Percentiles rank a stretch among this genome's conserved stretches.
phyloP scores from a whole-genome alignment of 441 rosid genomes.

The Brassica hybrid region DNA sequence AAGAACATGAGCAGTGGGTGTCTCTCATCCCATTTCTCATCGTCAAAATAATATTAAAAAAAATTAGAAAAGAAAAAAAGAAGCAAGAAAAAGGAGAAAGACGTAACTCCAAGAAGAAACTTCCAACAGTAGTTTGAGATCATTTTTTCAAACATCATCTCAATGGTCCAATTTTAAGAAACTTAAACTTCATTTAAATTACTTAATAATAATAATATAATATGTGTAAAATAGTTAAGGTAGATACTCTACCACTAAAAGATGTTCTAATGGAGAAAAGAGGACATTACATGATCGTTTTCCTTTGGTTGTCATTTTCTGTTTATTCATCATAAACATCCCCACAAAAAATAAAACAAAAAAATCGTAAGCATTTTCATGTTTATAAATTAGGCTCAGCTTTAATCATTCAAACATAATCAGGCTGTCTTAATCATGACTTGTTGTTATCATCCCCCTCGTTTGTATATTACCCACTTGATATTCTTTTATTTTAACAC shows the following conservation, averaged over 20 bases:
- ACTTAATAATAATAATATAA: no score
- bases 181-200: no score
- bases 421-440: slow-evolving; percentile 40
- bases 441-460: slow-evolving; percentile 17
- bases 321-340: background rate
- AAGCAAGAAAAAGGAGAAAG: no score
- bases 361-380: background rate
- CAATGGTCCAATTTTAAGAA: no score
- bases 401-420: slow-evolving; percentile 20
- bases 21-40: no score
- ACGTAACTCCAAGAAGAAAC: no score
- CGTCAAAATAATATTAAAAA: no score
- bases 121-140: background rate
- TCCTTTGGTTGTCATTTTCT: slow-evolving; percentile 7
- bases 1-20: no score
- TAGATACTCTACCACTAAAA: no score
- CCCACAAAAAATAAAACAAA: background rate
- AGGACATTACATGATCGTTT: slow-evolving; percentile 21
- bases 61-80: no score
- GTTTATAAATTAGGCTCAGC: slow-evolving; percentile 9
- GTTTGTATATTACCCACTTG: slow-evolving; percentile 22
- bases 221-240: no score
- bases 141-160: no score
- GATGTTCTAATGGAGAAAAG: background rate
- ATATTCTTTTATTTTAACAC: slow-evolving; percentile 17